Evolutionary conservation across 2,329 filamentous ascomycete genomes (phyloP), one percentile per base, ranked within the genome.

Genomic region (Nothopassalora personata): DNA sequence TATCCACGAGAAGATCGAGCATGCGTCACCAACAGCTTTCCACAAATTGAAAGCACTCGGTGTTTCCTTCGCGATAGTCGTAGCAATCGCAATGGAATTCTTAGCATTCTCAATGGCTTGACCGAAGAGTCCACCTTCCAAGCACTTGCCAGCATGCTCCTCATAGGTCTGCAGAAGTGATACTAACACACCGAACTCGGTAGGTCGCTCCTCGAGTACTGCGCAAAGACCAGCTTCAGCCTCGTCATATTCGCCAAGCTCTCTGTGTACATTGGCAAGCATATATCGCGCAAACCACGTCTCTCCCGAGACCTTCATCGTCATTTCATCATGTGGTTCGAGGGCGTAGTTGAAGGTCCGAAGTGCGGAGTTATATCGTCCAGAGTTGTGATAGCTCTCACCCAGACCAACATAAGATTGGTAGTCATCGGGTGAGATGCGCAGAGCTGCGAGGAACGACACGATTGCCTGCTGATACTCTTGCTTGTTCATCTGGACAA

Each of bases 201-300:
- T 78, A 0, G 87, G 83, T 18, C 87, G 86, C 10, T 81, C 79
- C 23, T 79, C 75, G 51, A 96, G 80, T 7, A 97, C 91, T 10
- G 82, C 78, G 66, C 85, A 82, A 69, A 97, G 96, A 5, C 91
- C 83, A 28, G 78, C 73, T 59, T 96, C 89, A 0, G 94, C 90
- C 56, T 89, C 86, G 60, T 96, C 89, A 67, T 88, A 96, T 46
- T 95, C 87, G n/a, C 91, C 91, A 51, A 97, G 81, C 71, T 97
- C 93, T 56, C 92, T 86, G 73, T 91, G 91, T 56, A 99, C 90
- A 68, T 99, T 97, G 45, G 91, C 92, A 60, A 97, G 83, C 87
- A 99, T 95, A 73, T 97, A 97, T 70, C 90, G 90, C 7, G 92
- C 92, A 72, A 97, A 99, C 94, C 94, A 99, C 9, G 84, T 88